phyloP scores from a whole-genome alignment of 305 asterid genomes.

The Ajuga reptans region DNA sequence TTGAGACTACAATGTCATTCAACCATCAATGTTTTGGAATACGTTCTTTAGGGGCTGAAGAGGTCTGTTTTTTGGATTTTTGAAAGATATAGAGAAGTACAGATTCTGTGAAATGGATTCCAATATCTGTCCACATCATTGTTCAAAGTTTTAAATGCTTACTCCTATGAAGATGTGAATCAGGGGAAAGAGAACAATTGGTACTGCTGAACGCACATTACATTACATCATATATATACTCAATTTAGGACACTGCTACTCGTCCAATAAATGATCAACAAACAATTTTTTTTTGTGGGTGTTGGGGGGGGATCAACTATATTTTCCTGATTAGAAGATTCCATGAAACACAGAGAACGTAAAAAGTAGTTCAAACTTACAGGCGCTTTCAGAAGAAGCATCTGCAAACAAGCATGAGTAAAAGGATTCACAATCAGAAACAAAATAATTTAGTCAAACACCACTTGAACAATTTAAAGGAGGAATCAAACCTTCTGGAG shows the following conservation, averaged over 20 bases:
- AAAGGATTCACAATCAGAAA: conserved; percentile 19
- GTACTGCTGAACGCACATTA: conserved; percentile 12
- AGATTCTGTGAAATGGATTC: background rate
- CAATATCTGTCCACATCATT: background rate
- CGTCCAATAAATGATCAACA: background rate
- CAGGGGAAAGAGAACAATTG: background rate
- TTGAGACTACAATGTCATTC: conserved; percentile 4
- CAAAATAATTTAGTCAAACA: conserved; percentile 7
- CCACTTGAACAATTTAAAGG: conserved; percentile 9
- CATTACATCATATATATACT: background rate
- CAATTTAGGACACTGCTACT: background rate
- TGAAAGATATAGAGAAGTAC: background rate
- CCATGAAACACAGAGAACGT: conserved; percentile 18
- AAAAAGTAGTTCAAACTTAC: conserved; percentile 40
- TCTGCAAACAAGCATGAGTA: conserved; percentile 39
- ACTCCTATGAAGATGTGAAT: no score
- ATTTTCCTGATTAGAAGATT: background rate
- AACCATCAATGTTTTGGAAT: background rate
- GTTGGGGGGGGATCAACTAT: background rate
- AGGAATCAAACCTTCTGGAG: conserved; percentile 53
- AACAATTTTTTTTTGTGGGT: background rate
- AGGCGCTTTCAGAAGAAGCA: conserved; percentile 49
- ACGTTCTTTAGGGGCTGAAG: background rate
- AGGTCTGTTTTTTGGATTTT: background rate
- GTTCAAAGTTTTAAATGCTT: background rate